Conservation (phyloP, 257 asterid species). For the Solanum tarijense region DNA sequence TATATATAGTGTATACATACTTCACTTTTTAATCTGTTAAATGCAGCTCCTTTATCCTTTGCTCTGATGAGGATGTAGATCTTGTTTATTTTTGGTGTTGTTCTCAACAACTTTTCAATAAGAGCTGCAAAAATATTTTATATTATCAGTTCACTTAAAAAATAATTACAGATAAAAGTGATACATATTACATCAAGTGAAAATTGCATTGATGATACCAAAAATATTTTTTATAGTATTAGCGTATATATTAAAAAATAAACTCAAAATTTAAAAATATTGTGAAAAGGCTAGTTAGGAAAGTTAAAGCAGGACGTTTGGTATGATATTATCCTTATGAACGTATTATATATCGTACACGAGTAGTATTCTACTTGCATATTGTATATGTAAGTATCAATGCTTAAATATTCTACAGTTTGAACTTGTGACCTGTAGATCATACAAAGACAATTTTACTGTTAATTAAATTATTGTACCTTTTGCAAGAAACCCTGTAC, state of each 20-base stretch:
- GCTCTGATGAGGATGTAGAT: not conserved
- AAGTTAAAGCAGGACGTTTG: not conserved
- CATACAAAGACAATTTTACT: not conserved
- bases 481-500: constrained; percentile 67
- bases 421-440: not conserved
- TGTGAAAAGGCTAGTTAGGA: too few species aligned
- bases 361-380: not conserved
- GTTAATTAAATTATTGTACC: constrained; percentile 13
- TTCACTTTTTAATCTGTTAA: not conserved
- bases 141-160: not conserved
- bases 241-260: not conserved
- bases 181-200: not conserved
- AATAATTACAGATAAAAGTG: not conserved
- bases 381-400: not conserved
- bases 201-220: not conserved
- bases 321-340: too few species aligned
- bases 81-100: constrained; percentile 18
- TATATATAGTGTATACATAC: not conserved
- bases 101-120: constrained; percentile 36
- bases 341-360: too few species aligned
- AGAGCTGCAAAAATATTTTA: constrained; percentile 12
- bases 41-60: not conserved
- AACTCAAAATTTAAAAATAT: not conserved
- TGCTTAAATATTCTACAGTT: not conserved
- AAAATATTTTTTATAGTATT: not conserved